Evolutionary conservation across 2,329 filamentous ascomycete genomes (phyloP).

Genomic region (Claviceps monticola): DNA sequence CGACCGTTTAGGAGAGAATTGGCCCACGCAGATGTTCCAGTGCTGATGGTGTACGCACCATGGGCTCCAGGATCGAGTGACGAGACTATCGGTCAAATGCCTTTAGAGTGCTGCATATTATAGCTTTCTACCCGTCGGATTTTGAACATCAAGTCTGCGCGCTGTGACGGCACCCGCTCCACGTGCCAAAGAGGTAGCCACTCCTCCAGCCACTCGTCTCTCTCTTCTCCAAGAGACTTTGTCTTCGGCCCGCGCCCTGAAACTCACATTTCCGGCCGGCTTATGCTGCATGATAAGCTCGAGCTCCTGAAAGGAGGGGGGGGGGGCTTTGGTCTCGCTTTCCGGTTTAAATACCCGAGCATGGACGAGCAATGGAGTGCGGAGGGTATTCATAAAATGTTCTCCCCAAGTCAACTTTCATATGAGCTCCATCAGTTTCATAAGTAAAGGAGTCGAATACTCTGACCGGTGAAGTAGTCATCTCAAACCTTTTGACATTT

Average conservation of each 20-base stretch:
- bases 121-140: not conserved
- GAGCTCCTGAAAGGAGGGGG: not conserved
- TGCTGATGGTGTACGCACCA: not conserved
- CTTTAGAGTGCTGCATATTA: not conserved
- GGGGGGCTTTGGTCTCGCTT: not conserved
- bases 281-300: conserved; percentile 1
- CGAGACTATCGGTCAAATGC: not conserved
- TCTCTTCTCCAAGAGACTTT: not conserved
- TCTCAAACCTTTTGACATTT: not conserved
- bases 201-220: not conserved
- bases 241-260: not conserved
- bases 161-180: not conserved
- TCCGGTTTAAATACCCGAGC: not conserved
- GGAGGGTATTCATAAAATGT: too few species aligned
- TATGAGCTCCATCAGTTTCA: not conserved
- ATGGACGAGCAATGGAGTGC: not conserved
- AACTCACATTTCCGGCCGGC: not conserved
- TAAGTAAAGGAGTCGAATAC: not conserved
- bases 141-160: not conserved
- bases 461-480: not conserved
- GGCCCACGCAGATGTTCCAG: not conserved
- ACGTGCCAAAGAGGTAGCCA: not conserved
- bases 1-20: not conserved
- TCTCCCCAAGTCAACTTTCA: too few species aligned
- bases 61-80: not conserved